Conservation (phyloP, 1,284 basidiomycete genomes). For the Malassezia japonica region DNA sequence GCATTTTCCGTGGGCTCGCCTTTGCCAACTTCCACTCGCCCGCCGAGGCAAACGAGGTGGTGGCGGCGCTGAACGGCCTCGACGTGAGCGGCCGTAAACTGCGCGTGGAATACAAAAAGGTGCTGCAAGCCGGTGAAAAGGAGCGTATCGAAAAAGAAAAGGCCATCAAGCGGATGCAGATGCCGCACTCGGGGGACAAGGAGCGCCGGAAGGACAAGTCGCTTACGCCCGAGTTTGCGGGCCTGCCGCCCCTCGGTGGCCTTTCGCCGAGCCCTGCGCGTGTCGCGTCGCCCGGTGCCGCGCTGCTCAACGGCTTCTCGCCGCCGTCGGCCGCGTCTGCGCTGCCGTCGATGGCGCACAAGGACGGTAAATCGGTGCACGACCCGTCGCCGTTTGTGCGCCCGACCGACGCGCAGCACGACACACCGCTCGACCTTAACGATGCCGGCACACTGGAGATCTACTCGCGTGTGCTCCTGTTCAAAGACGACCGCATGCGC, state of each 20-base stretch:
- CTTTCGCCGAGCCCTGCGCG: not conserved
- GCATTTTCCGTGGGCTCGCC: constrained; percentile 90
- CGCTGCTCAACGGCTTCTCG: not conserved
- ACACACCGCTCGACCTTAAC: constrained; percentile 67
- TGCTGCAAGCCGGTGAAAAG: constrained; percentile 95
- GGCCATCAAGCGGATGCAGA: constrained; percentile 88
- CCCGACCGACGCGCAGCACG: constrained; percentile 50
- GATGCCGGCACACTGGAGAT: constrained; percentile 91
- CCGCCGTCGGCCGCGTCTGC: not conserved
- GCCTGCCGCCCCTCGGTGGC: not conserved
- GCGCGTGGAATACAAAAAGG: constrained; percentile 98
- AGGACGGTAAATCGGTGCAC: not conserved
- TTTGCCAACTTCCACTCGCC: constrained; percentile 95
- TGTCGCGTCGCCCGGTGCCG: not conserved
- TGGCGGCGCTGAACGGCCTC: constrained; percentile 77
- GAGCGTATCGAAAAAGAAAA: constrained; percentile 98
- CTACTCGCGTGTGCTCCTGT: constrained; percentile 87
- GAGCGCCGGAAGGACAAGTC: constrained; percentile 24
- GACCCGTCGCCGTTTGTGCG: not conserved
- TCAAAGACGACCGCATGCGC: constrained; percentile 95
- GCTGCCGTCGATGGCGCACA: not conserved
- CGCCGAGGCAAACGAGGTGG: constrained; percentile 84
- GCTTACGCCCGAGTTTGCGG: not conserved
- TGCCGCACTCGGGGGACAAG: constrained; percentile 38
- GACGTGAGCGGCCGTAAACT: constrained; percentile 97